Evolutionary conservation across 129 eudicot species (phyloP).

Genomic region (Helichrysum umbraculigerum): DNA sequence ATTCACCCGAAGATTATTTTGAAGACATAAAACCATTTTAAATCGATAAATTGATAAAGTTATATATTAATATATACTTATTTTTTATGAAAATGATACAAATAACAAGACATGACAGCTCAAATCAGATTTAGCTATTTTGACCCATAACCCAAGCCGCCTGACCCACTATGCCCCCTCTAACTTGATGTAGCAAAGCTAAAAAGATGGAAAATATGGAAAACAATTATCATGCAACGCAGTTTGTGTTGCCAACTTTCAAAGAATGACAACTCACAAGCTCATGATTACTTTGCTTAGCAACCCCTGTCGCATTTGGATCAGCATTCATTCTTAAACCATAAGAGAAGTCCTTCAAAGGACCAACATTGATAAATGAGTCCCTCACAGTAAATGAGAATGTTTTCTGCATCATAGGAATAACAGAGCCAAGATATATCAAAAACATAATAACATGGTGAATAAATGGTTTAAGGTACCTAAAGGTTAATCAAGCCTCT

Average conservation of each 20-base stretch:
- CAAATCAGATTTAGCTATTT: not conserved
- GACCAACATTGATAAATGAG: conserved; percentile 91
- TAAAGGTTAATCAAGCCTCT: not conserved
- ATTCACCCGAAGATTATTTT: not conserved
- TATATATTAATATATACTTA: too few relatives aligned
- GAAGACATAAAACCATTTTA: not conserved
- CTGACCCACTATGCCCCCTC: not conserved
- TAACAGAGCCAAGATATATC: not conserved
- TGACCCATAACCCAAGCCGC: not conserved
- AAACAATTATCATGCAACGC: conserved; percentile 13
- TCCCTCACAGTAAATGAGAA: conserved; percentile 96
- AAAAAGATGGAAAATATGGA: not conserved
- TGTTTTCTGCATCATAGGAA: conserved; percentile 60
- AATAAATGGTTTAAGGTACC: not conserved
- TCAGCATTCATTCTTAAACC: conserved; percentile 92
- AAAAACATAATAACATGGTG: conserved; percentile 14
- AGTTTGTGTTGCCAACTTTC: conserved; percentile 21
- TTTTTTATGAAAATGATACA: not conserved
- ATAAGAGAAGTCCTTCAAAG: conserved; percentile 84
- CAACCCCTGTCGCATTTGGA: conserved; percentile 69
- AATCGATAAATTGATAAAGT: not conserved
- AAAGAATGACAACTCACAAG: conserved; percentile 63
- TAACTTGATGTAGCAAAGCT: not conserved
- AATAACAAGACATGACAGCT: not conserved
- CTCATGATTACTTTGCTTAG: conserved; percentile 96